Conservation (phyloP, 2,329 filamentous ascomycete genomes). For the Fusarium sp. region DNA sequence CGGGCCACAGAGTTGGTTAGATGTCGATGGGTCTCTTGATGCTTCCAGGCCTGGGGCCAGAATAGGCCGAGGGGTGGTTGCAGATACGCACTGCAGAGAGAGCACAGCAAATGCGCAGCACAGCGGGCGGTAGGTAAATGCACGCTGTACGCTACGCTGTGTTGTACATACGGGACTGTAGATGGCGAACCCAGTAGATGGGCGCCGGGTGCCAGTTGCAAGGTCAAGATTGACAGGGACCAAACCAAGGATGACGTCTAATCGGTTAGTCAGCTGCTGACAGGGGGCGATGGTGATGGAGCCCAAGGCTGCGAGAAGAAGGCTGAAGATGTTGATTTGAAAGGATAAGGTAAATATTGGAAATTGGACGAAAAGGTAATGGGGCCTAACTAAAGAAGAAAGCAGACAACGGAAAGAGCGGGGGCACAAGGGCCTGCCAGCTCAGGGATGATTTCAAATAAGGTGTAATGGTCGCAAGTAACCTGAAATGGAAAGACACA, state of each 20-base stretch:
- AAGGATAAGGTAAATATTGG: constrained; percentile 38
- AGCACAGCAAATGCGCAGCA: constrained; percentile 10
- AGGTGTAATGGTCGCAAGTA: constrained; percentile 9
- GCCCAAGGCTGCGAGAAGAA: constrained; percentile 24
- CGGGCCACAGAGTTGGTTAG: constrained; percentile 26
- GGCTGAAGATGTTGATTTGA: constrained; percentile 33
- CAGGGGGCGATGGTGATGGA: constrained; percentile 14
- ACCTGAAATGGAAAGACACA: constrained; percentile 1
- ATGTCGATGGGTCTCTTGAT: constrained; percentile 37
- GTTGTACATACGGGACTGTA: constrained; percentile 15
- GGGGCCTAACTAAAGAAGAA: constrained; percentile 4
- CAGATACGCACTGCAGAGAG: constrained; percentile 19
- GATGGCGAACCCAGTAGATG: constrained; percentile 32
- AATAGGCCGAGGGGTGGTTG: constrained; percentile 33
- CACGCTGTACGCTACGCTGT: constrained; percentile 4
- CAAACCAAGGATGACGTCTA: constrained; percentile 36
- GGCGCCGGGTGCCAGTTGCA: constrained; percentile 24
- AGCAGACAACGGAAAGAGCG: constrained; percentile 12
- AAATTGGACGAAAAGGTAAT: constrained; percentile 22
- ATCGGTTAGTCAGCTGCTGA: constrained; percentile 45
- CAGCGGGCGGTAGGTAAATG: constrained; percentile 4
- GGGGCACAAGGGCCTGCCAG: constrained; percentile 14
- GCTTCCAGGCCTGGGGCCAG: constrained; percentile 24
- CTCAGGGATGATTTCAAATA: constrained; percentile 23
- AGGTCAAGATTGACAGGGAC: constrained; percentile 37